These are phyloP conservation scores for Dactylellina haptotyla DNA, from an alignment of 2,329 filamentous ascomycete genomes.

Conservation along the genomic window DNA sequence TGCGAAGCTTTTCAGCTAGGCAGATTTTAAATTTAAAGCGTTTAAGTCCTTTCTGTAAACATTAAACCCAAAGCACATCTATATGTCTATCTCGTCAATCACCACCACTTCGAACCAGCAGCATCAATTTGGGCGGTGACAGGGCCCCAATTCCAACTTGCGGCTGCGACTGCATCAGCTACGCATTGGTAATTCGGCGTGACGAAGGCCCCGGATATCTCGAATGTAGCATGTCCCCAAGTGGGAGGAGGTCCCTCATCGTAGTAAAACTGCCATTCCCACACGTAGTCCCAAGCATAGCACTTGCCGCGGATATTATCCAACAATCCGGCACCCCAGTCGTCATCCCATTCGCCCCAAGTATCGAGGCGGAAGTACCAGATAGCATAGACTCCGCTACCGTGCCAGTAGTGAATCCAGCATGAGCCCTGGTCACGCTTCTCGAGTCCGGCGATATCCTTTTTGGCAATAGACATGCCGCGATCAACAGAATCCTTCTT, in stretches of 20 bases:
- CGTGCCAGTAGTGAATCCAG: slow-evolving; percentile 30
- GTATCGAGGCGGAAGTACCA: slow-evolving; percentile 30
- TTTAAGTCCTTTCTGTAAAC: too few relatives aligned
- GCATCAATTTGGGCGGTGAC: slow-evolving; percentile 10
- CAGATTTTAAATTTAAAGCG: too few relatives aligned
- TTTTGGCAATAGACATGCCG: not conserved
- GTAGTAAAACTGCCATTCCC: slow-evolving; percentile 11
- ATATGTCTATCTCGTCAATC: not conserved
- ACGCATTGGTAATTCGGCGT: slow-evolving; percentile 14
- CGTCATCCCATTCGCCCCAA: slow-evolving; percentile 18
- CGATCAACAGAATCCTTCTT: not conserved
- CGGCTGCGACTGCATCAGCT: slow-evolving; percentile 8
- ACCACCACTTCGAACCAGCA: slow-evolving; percentile 21
- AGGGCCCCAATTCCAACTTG: slow-evolving; percentile 23
- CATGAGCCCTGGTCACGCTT: slow-evolving; percentile 29
- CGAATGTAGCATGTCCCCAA: slow-evolving; percentile 29
- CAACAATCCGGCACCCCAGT: slow-evolving; percentile 22
- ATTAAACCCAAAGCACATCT: too few relatives aligned
- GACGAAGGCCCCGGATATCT: slow-evolving; percentile 7
- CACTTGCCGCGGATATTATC: slow-evolving; percentile 16
- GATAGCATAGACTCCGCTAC: slow-evolving; percentile 8
- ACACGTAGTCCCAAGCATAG: slow-evolving; percentile 7
- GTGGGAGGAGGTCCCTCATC: slow-evolving; percentile 14
- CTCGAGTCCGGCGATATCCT: not conserved
- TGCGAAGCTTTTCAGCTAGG: too few relatives aligned